These are phyloP conservation scores for Suillus subalutaceus DNA, from an alignment of 768 basidiomycete species.

Conservation along the genomic window DNA sequence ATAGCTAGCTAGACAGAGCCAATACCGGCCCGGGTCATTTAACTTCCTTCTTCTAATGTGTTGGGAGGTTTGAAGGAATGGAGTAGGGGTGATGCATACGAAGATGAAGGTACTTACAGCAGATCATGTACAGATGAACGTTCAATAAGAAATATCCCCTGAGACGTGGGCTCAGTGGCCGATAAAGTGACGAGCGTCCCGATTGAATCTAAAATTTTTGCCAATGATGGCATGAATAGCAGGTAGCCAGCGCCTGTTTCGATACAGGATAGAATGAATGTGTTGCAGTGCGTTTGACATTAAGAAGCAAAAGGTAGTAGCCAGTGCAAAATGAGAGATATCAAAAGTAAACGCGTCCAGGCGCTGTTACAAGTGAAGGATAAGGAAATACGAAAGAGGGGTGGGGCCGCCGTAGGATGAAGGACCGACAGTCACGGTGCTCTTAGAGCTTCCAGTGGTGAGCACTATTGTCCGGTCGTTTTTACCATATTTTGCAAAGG, in stretches of 20 bases:
- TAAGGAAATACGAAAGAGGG: neutral
- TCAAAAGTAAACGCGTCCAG: conserved; percentile 80
- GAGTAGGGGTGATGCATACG: neutral
- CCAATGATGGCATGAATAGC: neutral
- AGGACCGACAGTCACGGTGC: conserved; percentile 52
- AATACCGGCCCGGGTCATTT: neutral
- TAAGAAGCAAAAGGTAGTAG: conserved; percentile 43
- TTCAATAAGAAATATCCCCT: neutral
- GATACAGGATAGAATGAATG: neutral
- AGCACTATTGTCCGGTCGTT: too few species aligned
- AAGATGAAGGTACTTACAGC: neutral
- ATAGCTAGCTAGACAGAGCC: neutral
- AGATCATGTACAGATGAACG: neutral
- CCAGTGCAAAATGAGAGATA: conserved; percentile 71
- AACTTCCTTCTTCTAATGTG: neutral
- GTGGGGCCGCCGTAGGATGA: neutral
- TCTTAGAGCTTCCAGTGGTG: too few species aligned
- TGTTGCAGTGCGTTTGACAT: neutral
- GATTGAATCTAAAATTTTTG: neutral
- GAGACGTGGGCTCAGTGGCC: neutral
- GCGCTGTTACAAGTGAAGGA: conserved; percentile 44
- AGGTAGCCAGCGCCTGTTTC: neutral
- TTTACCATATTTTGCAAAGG: too few species aligned
- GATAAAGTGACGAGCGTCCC: neutral
- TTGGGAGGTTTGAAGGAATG: neutral